A percentile compares a stretch with the other conserved stretches of the same genome.
These are phyloP conservation scores for Fagus sylvatica DNA, from an alignment of 306 rosid genomes.

Conservation along the genomic window DNA sequence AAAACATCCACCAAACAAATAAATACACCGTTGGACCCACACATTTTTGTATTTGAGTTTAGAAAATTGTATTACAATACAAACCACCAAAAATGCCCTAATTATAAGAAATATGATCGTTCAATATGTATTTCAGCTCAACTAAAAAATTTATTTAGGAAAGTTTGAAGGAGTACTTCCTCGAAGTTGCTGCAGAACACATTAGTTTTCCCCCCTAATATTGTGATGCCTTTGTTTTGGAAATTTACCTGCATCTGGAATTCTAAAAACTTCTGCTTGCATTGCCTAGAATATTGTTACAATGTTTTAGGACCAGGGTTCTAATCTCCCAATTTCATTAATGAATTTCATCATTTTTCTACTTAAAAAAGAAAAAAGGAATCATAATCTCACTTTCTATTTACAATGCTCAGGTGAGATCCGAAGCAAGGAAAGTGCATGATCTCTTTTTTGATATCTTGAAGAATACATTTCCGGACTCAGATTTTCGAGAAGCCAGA, in stretches of 20 bases:
- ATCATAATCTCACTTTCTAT: conserved; percentile 23
- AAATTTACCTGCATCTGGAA: not conserved
- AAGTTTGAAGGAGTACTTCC: not conserved
- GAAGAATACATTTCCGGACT: conserved; percentile 78
- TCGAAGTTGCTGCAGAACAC: not conserved
- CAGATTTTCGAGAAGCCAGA: conserved; percentile 77
- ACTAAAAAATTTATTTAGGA: not conserved
- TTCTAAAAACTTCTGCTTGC: not conserved
- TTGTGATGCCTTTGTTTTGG: not conserved
- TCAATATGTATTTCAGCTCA: not conserved
- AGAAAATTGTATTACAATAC: no score
- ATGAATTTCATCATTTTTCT: not conserved
- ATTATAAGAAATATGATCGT: not conserved
- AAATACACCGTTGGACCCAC: no score
- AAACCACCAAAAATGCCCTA: not conserved
- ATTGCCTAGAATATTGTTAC: not conserved
- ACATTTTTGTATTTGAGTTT: no score
- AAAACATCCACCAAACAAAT: no score
- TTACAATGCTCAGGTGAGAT: conserved; percentile 58
- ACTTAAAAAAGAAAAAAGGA: not conserved
- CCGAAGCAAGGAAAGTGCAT: conserved; percentile 89
- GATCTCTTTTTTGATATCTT: conserved; percentile 83
- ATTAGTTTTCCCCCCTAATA: not conserved
- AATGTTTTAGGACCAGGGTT: no score
- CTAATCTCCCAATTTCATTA: not conserved